Evolutionary conservation across 345 rosid genomes (phyloP).

Genomic region (Populus pruinosa): DNA sequence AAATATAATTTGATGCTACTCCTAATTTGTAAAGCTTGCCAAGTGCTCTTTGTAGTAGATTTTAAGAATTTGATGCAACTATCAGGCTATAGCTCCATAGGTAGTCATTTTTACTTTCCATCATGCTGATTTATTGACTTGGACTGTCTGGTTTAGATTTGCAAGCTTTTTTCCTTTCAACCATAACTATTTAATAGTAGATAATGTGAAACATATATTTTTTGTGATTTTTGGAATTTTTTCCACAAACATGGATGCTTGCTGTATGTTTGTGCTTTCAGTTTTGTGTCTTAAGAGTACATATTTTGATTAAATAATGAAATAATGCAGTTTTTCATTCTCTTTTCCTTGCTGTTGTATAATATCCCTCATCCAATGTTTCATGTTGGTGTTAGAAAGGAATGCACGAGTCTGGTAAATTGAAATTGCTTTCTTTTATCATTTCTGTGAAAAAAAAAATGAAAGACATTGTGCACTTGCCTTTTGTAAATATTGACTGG

Average conservation of each 20-base stretch:
- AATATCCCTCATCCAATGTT: neutral
- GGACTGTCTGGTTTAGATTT: neutral
- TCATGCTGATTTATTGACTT: neutral
- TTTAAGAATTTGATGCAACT: conserved; percentile 2
- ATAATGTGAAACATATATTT: neutral
- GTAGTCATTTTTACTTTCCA: neutral
- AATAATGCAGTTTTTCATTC: neutral
- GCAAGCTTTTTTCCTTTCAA: neutral
- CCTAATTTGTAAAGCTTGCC: neutral
- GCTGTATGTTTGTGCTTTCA: neutral
- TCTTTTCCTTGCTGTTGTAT: neutral
- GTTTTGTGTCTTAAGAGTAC: neutral
- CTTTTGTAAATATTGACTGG: neutral
- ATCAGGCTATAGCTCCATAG: neutral
- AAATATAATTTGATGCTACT: neutral
- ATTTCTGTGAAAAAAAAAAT: neutral
- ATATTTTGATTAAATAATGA: conserved; percentile 2
- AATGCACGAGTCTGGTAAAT: neutral
- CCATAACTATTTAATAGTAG: neutral
- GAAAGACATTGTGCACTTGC: neutral
- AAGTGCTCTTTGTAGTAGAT: neutral
- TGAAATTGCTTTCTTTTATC: neutral
- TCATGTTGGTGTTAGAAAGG: neutral
- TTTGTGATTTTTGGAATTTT: no score
- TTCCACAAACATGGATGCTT: neutral